These are phyloP conservation scores for Penicillium cosmopolitanum DNA, from an alignment of 495 filamentous ascomycete species.

Conservation along the genomic window DNA sequence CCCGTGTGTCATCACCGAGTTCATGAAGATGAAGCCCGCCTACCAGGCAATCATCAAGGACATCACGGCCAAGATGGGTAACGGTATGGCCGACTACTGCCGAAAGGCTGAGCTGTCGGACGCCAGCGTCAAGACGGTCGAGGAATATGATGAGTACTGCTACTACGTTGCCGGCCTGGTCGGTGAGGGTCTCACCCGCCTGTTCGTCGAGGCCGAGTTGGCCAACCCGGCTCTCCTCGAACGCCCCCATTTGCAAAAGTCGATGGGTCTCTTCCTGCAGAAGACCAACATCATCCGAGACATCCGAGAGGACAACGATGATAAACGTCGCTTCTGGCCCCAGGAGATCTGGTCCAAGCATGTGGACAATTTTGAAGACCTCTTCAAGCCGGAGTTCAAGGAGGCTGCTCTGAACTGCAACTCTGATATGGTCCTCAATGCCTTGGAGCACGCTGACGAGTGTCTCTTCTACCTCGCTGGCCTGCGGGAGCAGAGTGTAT, in stretches of 20 bases:
- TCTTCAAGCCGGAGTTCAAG: constrained; percentile 80
- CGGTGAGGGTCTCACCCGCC: constrained; percentile 86
- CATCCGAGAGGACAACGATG: constrained; percentile 84
- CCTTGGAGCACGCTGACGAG: constrained; percentile 84
- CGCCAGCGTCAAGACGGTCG: constrained; percentile 78
- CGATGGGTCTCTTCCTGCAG: constrained; percentile 96
- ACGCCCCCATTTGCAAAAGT: constrained; percentile 80
- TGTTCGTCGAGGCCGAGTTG: constrained; percentile 87
- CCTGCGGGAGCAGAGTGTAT: constrained; percentile 95
- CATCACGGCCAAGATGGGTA: constrained; percentile 93
- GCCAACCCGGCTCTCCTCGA: constrained; percentile 84
- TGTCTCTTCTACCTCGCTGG: constrained; percentile 98
- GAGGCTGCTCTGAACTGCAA: constrained; percentile 84
- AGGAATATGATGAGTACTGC: constrained; percentile 94
- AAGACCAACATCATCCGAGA: constrained; percentile 99
- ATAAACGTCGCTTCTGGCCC: constrained; percentile 89
- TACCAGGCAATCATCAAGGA: constrained; percentile 91
- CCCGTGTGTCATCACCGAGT: constrained; percentile 81
- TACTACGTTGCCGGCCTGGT: constrained; percentile 97
- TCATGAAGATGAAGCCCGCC: constrained; percentile 82
- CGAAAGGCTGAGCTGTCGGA: constrained; percentile 77
- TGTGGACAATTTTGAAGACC: constrained; percentile 83
- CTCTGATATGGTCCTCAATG: constrained; percentile 92
- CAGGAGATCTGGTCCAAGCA: constrained; percentile 96
- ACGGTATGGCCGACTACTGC: constrained; percentile 96